Conservation (phyloP, 2,329 filamentous ascomycete species). For the Fusarium cicatricum region DNA sequence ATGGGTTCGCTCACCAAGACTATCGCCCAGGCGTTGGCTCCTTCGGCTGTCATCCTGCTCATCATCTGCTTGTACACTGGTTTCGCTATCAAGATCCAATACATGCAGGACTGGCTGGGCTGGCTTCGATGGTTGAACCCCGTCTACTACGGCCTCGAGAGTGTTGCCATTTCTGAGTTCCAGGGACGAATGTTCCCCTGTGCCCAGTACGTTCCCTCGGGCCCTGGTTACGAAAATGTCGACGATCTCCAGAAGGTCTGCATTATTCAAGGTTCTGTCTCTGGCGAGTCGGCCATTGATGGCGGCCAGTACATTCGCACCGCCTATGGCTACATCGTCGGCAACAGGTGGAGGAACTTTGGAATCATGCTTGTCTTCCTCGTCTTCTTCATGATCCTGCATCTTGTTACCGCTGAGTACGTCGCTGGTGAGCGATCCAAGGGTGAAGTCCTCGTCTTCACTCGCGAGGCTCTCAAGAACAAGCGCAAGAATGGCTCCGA, state of each 20-base stretch:
- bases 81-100: constrained; percentile 50
- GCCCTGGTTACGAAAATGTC: constrained; percentile 8
- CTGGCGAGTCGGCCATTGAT: background rate
- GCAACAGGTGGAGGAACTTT: constrained; percentile 29
- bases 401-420: constrained; percentile 22
- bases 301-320: background rate
- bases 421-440: constrained; percentile 30
- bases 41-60: constrained; percentile 32
- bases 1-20: constrained; percentile 36
- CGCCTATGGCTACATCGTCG: constrained; percentile 18
- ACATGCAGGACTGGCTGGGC: constrained; percentile 60
- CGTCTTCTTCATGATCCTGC: constrained; percentile 21
- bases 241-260: background rate
- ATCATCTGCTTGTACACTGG: constrained; percentile 59
- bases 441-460: constrained; percentile 30
- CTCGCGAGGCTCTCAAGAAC: constrained; percentile 10
- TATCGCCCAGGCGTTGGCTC: constrained; percentile 35
- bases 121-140: constrained; percentile 73
- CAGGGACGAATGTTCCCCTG: constrained; percentile 57
- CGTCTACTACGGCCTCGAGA: constrained; percentile 70
- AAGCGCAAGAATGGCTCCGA: too few relatives aligned
- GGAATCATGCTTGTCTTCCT: constrained; percentile 25
- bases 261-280: background rate
- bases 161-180: constrained; percentile 70
- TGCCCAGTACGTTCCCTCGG: constrained; percentile 45